Evolutionary conservation across 768 basidiomycete genomes (phyloP), one percentile per base, ranked within the genome.

Genomic region (Astraeus odoratus): DNA sequence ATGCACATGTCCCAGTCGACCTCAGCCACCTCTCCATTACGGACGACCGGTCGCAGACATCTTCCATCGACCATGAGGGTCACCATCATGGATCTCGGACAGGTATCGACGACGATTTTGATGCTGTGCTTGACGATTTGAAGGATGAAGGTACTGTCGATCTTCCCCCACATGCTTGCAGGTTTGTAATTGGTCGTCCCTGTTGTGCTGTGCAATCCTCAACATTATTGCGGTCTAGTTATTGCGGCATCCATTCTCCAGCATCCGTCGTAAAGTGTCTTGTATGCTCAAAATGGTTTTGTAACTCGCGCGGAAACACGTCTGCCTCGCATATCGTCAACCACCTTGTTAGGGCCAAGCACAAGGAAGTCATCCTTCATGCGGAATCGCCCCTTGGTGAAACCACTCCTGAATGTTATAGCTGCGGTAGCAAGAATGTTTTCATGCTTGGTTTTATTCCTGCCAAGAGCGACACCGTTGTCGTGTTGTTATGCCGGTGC

Each of bases 381-480:
- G 86, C 88, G 41, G 95, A 98, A 57, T 86, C 87, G 47, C 91
- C 95, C 2, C 74, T 99, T 3, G 96, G 96, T 2, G 96, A 98
- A 67, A 98, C 96, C 1, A 88, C 90, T 0, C 96, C 96, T 0
- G 96, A 99, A 69, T 99, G 96, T 64, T 99, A 99, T 73, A 94
- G 93, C 58, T 99, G 96, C 59, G 96, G 96, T 13, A 94, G 89
- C 72, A 97, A 96, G 69, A 99, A 99, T 59, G 96, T 98, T 10
- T 99, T 99, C 60, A 93, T 97, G 88, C 78, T 99, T 15, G 96
- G 96, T 3, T 99, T 99, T 58, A 99, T 99, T 57, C 96, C 96
- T 3, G 96, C 96, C 16, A 99, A 99, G 71, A 91, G 89, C 59
- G 96, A 99, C 59, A 98, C 96, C 4, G 96, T 99, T 30, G 96